Percentiles rank a stretch among this genome's conserved stretches.
phyloP scores from a whole-genome alignment of 2,329 filamentous ascomycete genomes.

The Teratosphaeria gauchensis region DNA sequence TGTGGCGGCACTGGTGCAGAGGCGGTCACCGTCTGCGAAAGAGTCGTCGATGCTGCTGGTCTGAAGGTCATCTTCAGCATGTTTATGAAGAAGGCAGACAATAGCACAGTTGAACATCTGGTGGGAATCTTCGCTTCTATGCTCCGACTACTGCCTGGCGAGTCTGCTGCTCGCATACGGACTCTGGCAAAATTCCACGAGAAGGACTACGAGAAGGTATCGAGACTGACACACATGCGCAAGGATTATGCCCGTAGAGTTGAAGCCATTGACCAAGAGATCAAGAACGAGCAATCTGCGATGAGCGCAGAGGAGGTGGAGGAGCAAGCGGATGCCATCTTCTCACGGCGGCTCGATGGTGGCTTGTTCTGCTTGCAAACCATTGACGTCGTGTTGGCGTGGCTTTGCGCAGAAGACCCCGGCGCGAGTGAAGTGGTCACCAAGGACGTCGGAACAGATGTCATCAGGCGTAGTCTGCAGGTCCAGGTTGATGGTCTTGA shows the following conservation, averaged over 20 bases:
- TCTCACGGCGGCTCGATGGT: slow-evolving; percentile 67
- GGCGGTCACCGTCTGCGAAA: slow-evolving; percentile 55
- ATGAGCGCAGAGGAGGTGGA: slow-evolving; percentile 51
- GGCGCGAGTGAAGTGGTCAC: slow-evolving; percentile 45
- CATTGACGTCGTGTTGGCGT: slow-evolving; percentile 76
- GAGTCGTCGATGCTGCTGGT: slow-evolving; percentile 71
- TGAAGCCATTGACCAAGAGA: slow-evolving; percentile 51
- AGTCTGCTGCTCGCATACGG: slow-evolving; percentile 69
- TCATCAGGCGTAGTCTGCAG: slow-evolving; percentile 58
- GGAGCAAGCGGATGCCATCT: slow-evolving; percentile 58
- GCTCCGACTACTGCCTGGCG: slow-evolving; percentile 66
- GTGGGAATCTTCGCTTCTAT: slow-evolving; percentile 77
- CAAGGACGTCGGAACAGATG: slow-evolving; percentile 51
- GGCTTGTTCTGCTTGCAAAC: slow-evolving; percentile 76
- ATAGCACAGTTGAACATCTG: slow-evolving; percentile 63
- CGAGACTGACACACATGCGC: slow-evolving; percentile 60
- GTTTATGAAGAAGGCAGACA: slow-evolving; percentile 74
- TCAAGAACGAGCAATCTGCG: slow-evolving; percentile 47
- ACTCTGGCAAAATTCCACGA: slow-evolving; percentile 91
- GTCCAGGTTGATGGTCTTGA: slow-evolving; percentile 55
- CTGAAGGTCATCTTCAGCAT: slow-evolving; percentile 76
- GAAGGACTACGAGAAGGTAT: slow-evolving; percentile 81
- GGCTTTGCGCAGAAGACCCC: slow-evolving; percentile 81
- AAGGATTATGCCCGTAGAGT: slow-evolving; percentile 57
- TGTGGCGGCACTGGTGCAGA: slow-evolving; percentile 47